phyloP scores from a whole-genome alignment of 1,284 basidiomycete genomes.

The Rhodotorula mucilaginosa region DNA sequence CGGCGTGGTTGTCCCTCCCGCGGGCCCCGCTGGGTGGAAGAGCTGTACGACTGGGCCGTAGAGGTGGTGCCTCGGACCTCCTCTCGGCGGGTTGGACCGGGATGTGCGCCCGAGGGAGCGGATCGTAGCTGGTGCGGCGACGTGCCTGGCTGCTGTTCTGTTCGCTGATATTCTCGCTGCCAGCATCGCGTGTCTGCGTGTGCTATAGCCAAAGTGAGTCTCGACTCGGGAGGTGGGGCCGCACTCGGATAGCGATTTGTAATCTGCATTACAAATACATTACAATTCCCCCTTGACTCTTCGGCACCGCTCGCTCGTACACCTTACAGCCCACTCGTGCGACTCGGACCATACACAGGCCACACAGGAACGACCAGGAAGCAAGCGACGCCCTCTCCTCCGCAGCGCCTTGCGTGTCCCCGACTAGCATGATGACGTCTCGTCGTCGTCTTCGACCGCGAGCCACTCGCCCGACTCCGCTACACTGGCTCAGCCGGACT shows the following conservation, averaged over 20 bases:
- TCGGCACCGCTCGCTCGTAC: too few relatives aligned
- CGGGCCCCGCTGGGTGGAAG: not conserved
- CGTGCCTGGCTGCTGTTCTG: not conserved
- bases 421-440: not conserved
- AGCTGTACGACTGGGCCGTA: constrained; percentile 1
- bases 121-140: not conserved
- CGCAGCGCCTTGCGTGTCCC: too few relatives aligned
- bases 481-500: not conserved
- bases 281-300: not conserved
- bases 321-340: too few relatives aligned
- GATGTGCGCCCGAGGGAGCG: not conserved
- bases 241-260: not conserved
- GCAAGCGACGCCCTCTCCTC: not conserved
- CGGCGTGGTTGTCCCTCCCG: not conserved
- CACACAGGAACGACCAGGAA: not conserved
- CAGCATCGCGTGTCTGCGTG: not conserved
- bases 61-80: not conserved
- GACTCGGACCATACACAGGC: too few relatives aligned
- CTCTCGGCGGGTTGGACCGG: not conserved
- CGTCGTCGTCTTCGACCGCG: not conserved
- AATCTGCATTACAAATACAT: not conserved
- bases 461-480: too few relatives aligned
- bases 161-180: not conserved
- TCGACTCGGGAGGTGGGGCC: not conserved
- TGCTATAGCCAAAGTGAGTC: not conserved